phyloP scores from a whole-genome alignment of 2,329 filamentous ascomycete species.

The Apiospora aurea region DNA sequence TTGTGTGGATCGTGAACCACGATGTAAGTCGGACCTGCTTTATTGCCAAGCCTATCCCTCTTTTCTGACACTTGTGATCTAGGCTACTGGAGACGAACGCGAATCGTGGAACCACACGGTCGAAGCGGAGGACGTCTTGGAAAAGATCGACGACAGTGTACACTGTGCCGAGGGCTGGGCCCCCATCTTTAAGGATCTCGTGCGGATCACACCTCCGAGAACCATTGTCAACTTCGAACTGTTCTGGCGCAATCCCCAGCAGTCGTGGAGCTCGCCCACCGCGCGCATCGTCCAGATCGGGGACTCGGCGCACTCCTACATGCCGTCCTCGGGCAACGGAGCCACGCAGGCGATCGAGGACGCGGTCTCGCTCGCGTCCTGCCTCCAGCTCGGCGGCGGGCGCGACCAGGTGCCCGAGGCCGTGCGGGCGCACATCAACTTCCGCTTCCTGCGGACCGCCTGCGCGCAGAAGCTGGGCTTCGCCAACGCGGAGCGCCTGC shows the following conservation, averaged over 20 bases:
- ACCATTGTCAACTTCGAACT: slow-evolving; percentile 50
- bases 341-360: slow-evolving; percentile 48
- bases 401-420: slow-evolving; percentile 35
- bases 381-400: slow-evolving; percentile 40
- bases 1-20: slow-evolving; percentile 49
- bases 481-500: slow-evolving; percentile 51
- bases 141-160: slow-evolving; percentile 23
- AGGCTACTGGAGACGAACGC: slow-evolving; percentile 41
- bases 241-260: slow-evolving; percentile 44
- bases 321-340: slow-evolving; percentile 46
- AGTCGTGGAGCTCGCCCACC: slow-evolving; percentile 40
- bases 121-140: slow-evolving; percentile 44
- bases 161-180: slow-evolving; percentile 26
- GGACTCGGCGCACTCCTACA: slow-evolving; percentile 46
- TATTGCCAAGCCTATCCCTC: neutral
- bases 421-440: slow-evolving; percentile 39
- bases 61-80: neutral
- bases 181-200: slow-evolving; percentile 30
- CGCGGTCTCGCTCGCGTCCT: slow-evolving; percentile 41
- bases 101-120: slow-evolving; percentile 47
- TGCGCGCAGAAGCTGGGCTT: slow-evolving; percentile 56
- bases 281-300: slow-evolving; percentile 44
- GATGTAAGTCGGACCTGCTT: slow-evolving; percentile 34
- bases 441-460: slow-evolving; percentile 46
- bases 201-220: slow-evolving; percentile 33